Evolutionary conservation across 805 yeast genomes (phyloP).

Genomic region (Candida oleophila): DNA sequence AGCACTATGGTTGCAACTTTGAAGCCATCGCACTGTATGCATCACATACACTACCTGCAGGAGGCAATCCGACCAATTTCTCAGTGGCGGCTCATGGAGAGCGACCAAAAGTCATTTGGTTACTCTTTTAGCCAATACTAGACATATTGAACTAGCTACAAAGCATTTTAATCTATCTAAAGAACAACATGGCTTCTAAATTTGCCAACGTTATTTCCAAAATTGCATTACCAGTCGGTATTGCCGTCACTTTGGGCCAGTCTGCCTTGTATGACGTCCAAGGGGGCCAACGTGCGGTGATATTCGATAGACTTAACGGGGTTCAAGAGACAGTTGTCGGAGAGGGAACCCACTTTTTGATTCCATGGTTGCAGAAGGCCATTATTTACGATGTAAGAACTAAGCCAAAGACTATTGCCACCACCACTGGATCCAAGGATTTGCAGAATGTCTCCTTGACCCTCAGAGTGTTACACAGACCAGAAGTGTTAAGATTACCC

Average conservation of each 20-base stretch:
- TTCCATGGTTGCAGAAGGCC: slow-evolving; percentile 96
- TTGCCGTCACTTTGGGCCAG: slow-evolving; percentile 69
- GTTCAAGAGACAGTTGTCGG: slow-evolving; percentile 87
- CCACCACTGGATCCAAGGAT: slow-evolving; percentile 96
- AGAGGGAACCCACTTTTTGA: slow-evolving; percentile 92
- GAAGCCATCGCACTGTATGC: no score
- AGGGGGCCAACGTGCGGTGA: slow-evolving; percentile 95
- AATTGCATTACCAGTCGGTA: slow-evolving; percentile 71
- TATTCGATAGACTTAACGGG: slow-evolving; percentile 89
- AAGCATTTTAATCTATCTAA: not conserved
- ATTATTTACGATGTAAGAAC: slow-evolving; percentile 90
- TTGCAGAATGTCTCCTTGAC: slow-evolving; percentile 94
- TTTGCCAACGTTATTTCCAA: slow-evolving; percentile 35
- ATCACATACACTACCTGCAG: not conserved
- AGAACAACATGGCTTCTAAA: slow-evolving; percentile 31
- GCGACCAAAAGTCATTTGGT: not conserved
- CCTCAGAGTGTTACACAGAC: slow-evolving; percentile 89
- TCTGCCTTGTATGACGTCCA: slow-evolving; percentile 89
- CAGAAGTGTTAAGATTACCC: slow-evolving; percentile 82
- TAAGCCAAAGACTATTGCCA: slow-evolving; percentile 88
- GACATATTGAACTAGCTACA: not conserved
- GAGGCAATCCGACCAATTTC: no score
- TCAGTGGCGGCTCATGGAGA: slow-evolving; percentile 2
- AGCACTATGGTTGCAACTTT: no score
- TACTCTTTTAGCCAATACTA: no score